phyloP scores from a whole-genome alignment of 2,329 filamentous ascomycete genomes.

The Zasmidium cellare region DNA sequence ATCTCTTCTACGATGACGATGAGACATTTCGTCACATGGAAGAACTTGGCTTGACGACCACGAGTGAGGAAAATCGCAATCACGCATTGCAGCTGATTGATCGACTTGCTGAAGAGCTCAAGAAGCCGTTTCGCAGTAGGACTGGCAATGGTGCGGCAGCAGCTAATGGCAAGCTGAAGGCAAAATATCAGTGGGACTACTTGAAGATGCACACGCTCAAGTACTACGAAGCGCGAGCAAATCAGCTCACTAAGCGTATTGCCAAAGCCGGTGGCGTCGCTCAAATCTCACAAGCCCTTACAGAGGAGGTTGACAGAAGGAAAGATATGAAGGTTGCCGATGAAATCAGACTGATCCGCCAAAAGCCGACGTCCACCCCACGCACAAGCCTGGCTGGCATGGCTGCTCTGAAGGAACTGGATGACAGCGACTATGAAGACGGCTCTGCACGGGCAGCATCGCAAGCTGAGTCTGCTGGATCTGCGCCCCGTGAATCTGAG shows the following conservation, averaged over 20 bases:
- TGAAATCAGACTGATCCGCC: slow-evolving; percentile 15
- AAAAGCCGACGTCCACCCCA: slow-evolving; percentile 23
- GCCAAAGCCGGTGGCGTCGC: slow-evolving; percentile 44
- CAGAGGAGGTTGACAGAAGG: slow-evolving; percentile 29
- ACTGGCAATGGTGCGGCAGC: slow-evolving; percentile 29
- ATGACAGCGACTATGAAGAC: slow-evolving; percentile 6
- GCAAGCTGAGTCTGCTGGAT: neutral
- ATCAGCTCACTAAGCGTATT: slow-evolving; percentile 48
- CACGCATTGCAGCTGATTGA: slow-evolving; percentile 20
- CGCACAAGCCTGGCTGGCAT: slow-evolving; percentile 22
- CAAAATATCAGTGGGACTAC: slow-evolving; percentile 50
- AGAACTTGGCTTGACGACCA: slow-evolving; percentile 11
- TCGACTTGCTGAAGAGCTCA: slow-evolving; percentile 15
- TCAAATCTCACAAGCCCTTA: slow-evolving; percentile 37
- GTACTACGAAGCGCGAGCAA: slow-evolving; percentile 26
- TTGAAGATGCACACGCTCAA: slow-evolving; percentile 43
- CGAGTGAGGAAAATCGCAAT: slow-evolving; percentile 10
- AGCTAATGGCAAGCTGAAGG: slow-evolving; percentile 46
- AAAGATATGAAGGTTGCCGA: slow-evolving; percentile 18
- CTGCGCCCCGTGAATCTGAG: neutral
- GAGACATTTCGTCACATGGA: slow-evolving; percentile 17
- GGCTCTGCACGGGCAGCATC: neutral
- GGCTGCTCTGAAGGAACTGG: slow-evolving; percentile 16
- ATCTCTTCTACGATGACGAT: slow-evolving; percentile 25
- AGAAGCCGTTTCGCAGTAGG: slow-evolving; percentile 12